Evolutionary conservation across 106 monocot species (phyloP).

Genomic region (Dendrobium officinale): DNA sequence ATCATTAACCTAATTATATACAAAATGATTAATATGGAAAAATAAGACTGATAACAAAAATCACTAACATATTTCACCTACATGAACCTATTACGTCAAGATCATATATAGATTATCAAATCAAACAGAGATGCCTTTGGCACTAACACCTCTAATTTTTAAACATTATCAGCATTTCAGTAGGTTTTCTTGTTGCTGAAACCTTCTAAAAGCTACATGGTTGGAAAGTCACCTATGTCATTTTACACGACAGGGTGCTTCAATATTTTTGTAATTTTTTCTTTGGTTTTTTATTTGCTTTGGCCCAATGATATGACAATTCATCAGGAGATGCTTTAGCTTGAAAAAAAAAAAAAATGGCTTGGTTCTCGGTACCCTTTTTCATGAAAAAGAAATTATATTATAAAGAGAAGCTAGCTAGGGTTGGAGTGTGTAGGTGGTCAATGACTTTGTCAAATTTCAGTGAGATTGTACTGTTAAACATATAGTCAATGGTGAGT

Average conservation of each 20-base stretch:
- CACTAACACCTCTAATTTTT: too few species aligned
- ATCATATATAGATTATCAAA: too few species aligned
- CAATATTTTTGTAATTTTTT: background rate
- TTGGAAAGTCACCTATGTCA: background rate
- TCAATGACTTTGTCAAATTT: conserved; percentile 7
- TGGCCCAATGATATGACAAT: background rate
- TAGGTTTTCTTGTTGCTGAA: background rate
- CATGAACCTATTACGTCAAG: too few species aligned
- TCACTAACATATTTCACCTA: too few species aligned
- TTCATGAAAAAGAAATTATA: background rate
- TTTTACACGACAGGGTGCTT: background rate
- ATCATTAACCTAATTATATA: too few species aligned
- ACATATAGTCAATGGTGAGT: background rate
- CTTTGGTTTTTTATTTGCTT: background rate
- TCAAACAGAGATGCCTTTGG: too few species aligned
- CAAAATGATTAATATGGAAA: too few species aligned
- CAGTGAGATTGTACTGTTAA: background rate
- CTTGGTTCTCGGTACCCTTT: background rate
- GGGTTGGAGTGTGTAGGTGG: background rate
- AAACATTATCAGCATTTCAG: too few species aligned
- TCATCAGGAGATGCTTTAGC: background rate
- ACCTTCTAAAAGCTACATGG: background rate
- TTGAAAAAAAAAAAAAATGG: background rate
- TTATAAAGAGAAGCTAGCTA: conserved; percentile 1
- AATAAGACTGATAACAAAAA: too few species aligned